Conservation (phyloP, 1,284 basidiomycete genomes). For the Cutaneotrichosporon daszewskae region DNA sequence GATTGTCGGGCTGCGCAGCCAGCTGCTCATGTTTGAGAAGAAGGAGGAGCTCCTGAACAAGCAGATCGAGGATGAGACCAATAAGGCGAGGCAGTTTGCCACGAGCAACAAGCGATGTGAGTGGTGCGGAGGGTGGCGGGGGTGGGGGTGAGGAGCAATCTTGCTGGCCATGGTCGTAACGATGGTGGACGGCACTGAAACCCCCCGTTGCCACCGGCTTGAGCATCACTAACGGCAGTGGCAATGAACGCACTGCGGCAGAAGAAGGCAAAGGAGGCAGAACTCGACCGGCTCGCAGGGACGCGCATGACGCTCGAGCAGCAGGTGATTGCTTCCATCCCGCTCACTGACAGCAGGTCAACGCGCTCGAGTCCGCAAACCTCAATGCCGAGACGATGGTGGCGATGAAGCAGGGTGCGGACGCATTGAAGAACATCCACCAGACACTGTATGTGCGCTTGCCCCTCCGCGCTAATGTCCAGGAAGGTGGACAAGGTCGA, state of each 20-base stretch:
- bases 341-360: slow-evolving; percentile 52
- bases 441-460: slow-evolving; percentile 63
- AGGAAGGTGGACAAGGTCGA: slow-evolving; percentile 92
- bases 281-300: slow-evolving; percentile 81
- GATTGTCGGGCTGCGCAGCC: slow-evolving; percentile 77
- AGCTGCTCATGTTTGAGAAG: slow-evolving; percentile 96
- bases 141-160: background rate
- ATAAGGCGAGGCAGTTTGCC: slow-evolving; percentile 88
- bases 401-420: slow-evolving; percentile 94
- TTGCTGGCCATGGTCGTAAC: too few relatives aligned
- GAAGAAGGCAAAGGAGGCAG: slow-evolving; percentile 86
- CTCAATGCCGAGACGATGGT: slow-evolving; percentile 97
- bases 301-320: slow-evolving; percentile 90
- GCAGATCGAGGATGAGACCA: slow-evolving; percentile 92
- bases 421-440: slow-evolving; percentile 88
- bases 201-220: too few relatives aligned
- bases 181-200: too few relatives aligned
- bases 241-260: slow-evolving; percentile 87
- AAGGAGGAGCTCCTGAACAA: slow-evolving; percentile 95
- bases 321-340: slow-evolving; percentile 61
- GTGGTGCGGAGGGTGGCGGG: too few relatives aligned
- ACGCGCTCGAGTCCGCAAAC: slow-evolving; percentile 95
- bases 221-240: slow-evolving; percentile 49
- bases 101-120: slow-evolving; percentile 88
- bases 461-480: background rate